Percentiles rank a stretch among this genome's conserved stretches.
Evolutionary conservation across 345 rosid genomes (phyloP).

Genomic region (Syzygium oleosum): DNA sequence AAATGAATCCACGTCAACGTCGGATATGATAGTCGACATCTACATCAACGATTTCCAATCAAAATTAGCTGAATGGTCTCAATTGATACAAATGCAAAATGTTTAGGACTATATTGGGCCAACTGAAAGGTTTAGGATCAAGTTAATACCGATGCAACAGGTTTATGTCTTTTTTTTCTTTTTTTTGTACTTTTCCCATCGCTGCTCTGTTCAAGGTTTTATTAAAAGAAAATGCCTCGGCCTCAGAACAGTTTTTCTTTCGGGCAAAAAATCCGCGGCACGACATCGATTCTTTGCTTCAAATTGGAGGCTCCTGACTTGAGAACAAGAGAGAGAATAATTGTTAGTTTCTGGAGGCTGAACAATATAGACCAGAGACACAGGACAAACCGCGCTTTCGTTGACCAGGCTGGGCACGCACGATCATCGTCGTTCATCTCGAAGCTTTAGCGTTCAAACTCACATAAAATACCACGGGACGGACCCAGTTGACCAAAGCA

Average conservation of each 20-base stretch:
- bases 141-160: no score
- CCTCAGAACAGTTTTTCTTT: not conserved
- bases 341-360: not conserved
- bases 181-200: no score
- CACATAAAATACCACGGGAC: not conserved
- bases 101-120: no score
- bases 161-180: no score
- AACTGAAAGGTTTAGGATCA: no score
- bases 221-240: not conserved
- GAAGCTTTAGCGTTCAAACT: not conserved
- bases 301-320: not conserved
- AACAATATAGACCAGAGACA: not conserved
- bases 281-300: not conserved
- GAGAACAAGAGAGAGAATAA: not conserved
- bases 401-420: not conserved
- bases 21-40: no score
- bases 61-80: no score
- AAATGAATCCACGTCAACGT: no score
- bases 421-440: not conserved
- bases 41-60: no score
- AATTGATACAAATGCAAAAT: no score
- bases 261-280: not conserved
- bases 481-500: not conserved
- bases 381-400: not conserved
- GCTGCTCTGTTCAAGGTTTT: not conserved